phyloP scores from a whole-genome alignment of 1,284 basidiomycete genomes.

The Chalciporus sp. region DNA sequence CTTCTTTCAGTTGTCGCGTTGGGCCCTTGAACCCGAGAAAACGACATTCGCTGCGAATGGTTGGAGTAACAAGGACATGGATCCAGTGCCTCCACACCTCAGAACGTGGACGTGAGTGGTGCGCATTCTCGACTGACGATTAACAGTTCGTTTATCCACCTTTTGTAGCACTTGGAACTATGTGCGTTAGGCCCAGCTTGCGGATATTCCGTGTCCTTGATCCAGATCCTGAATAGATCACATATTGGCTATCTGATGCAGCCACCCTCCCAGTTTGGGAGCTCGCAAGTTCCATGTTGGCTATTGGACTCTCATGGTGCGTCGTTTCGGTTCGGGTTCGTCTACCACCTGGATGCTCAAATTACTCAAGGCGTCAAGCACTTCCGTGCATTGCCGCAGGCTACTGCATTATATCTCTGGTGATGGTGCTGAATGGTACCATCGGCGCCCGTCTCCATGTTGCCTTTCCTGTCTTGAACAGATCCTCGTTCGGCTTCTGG shows the following conservation, averaged over 20 bases:
- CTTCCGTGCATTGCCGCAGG: slow-evolving; percentile 52
- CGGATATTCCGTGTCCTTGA: neutral
- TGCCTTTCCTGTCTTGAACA: slow-evolving; percentile 63
- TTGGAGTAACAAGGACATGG: slow-evolving; percentile 78
- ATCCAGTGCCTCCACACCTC: slow-evolving; percentile 59
- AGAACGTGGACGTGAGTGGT: slow-evolving; percentile 57
- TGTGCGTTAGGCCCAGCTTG: slow-evolving; percentile 15
- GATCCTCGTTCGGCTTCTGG: slow-evolving; percentile 67
- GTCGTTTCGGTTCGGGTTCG: slow-evolving; percentile 1
- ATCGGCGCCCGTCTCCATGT: slow-evolving; percentile 62
- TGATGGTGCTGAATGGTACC: slow-evolving; percentile 55
- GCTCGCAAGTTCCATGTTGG: slow-evolving; percentile 51
- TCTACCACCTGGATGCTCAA: neutral
- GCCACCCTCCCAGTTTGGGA: slow-evolving; percentile 46
- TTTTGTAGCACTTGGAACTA: slow-evolving; percentile 29
- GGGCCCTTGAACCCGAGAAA: slow-evolving; percentile 47
- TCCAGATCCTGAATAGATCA: slow-evolving; percentile 16
- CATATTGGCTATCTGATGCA: slow-evolving; percentile 42
- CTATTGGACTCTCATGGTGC: slow-evolving; percentile 54
- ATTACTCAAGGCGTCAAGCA: slow-evolving; percentile 44
- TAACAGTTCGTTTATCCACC: neutral
- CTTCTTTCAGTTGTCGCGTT: slow-evolving; percentile 23
- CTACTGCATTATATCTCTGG: slow-evolving; percentile 46
- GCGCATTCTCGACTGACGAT: neutral
- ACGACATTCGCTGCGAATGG: slow-evolving; percentile 50